Evolutionary conservation across 2,329 filamentous ascomycete species (phyloP).

Genomic region (Emericellopsis cladophorae): DNA sequence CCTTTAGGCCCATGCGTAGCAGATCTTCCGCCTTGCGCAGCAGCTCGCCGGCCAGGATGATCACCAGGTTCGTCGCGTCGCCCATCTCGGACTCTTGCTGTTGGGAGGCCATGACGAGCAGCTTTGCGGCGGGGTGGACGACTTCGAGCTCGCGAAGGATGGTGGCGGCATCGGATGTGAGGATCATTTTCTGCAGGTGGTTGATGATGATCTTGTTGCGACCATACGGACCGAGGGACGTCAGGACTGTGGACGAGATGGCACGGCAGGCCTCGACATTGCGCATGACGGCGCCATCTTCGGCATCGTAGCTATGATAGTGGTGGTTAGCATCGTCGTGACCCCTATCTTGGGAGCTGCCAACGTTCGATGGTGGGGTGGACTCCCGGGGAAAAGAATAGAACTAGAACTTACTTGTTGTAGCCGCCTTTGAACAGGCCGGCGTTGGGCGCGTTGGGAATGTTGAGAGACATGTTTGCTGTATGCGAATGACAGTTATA

Average conservation of each 20-base stretch:
- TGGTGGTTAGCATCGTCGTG: not conserved
- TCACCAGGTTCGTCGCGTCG: slow-evolving; percentile 95
- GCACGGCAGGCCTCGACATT: slow-evolving; percentile 98
- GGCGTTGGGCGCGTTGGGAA: slow-evolving; percentile 85
- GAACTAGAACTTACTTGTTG: slow-evolving; percentile 58
- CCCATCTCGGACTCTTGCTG: slow-evolving; percentile 99
- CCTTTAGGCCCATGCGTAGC: slow-evolving; percentile 92
- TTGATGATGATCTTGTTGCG: slow-evolving; percentile 99
- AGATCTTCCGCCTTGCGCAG: slow-evolving; percentile 95
- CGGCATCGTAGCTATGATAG: slow-evolving; percentile 73
- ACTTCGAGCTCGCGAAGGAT: slow-evolving; percentile 97
- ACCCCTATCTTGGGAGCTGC: too few species aligned
- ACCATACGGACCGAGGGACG: slow-evolving; percentile 90
- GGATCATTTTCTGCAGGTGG: slow-evolving; percentile 98
- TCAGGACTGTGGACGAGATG: slow-evolving; percentile 92
- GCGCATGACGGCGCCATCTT: slow-evolving; percentile 95
- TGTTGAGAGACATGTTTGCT: slow-evolving; percentile 77
- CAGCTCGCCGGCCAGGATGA: slow-evolving; percentile 87
- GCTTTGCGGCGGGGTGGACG: slow-evolving; percentile 92
- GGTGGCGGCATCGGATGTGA: slow-evolving; percentile 94
- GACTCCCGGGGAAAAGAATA: slow-evolving; percentile 4
- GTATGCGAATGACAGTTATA: slow-evolving; percentile 4
- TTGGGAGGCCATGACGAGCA: slow-evolving; percentile 96
- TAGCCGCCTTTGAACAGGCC: slow-evolving; percentile 95
- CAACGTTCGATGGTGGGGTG: slow-evolving; percentile 1